Evolutionary conservation across 2,329 filamentous ascomycete genomes (phyloP), one percentile per base, ranked within the genome.

Genomic region (Venturia pyrina): DNA sequence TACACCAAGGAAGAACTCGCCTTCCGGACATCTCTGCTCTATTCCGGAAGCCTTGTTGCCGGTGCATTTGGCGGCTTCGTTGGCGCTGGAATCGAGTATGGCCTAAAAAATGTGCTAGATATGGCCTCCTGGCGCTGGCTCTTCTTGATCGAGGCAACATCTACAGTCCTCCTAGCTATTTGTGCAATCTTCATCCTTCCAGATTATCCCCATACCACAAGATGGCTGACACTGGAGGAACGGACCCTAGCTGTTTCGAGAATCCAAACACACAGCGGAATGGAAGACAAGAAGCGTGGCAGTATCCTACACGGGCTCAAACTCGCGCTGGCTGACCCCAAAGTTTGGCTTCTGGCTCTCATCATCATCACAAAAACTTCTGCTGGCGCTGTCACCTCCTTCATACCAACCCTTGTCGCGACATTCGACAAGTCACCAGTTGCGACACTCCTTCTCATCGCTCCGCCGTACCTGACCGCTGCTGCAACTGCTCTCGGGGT

Each of bases 121-220:
- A 66, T 80, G 0, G 70, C 72, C 28, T 75, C 75, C 0, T 81
- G 79, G 77, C 68, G 74, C 64, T 79, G 77, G 77, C 69, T 79
- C 4, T 80, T 79, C 61, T 74, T 79, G 17, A 75, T 79, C 8
- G 76, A 79, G 68, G 77, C 76, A 4, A 67, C 73, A 1, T 70
- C 73, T 6, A 78, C 76, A 19, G 65, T 77, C 69, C 69, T 72
- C 65, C 69, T 73, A 61, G 78, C 72, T 2, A 67, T 73, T 10
- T 68, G 73, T 28, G 74, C 72, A 65, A 68, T 62, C 67, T 67
- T 66, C 41, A 56, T 68, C 24, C 56, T 68, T 19, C 66, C 64
- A 40, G 66, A 63, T 37, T 68, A 64, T 62, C 67, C 61, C 17
- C 19, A 63, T 24, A 65, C 53, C 7, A 66, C 61, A 44, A 40